Conservation (phyloP, 805 yeast genomes). For the Millerozyma miso region DNA sequence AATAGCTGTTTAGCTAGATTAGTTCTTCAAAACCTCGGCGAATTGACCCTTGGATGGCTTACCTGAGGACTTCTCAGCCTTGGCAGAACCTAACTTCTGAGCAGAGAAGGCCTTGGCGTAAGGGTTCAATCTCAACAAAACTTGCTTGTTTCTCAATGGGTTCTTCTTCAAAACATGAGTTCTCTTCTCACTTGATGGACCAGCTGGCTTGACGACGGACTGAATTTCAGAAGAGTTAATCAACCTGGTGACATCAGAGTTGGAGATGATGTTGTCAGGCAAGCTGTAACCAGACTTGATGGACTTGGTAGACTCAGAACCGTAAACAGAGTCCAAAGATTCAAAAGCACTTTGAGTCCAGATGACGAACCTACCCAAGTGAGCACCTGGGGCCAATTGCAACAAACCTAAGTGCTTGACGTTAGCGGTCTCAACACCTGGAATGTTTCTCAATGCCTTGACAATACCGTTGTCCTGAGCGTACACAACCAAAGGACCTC, state of each 20-base stretch:
- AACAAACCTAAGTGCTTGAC: conserved; percentile 90
- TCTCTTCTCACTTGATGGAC: conserved; percentile 90
- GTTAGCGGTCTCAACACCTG: conserved; percentile 97
- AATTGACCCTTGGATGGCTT: conserved; percentile 71
- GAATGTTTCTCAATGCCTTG: conserved; percentile 99
- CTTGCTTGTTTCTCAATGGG: conserved; percentile 96
- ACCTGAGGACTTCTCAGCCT: conserved; percentile 60
- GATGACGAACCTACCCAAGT: conserved; percentile 98
- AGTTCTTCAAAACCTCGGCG: conserved; percentile 58
- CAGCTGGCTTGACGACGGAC: conserved; percentile 95
- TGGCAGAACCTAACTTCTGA: conserved; percentile 82
- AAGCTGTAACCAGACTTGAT: conserved; percentile 85
- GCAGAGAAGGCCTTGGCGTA: conserved; percentile 96
- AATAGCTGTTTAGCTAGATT: conserved; percentile 12
- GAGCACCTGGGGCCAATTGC: conserved; percentile 99
- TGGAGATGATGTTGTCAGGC: conserved; percentile 91
- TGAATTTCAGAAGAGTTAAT: conserved; percentile 99
- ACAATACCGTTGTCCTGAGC: conserved; percentile 95
- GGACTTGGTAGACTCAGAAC: conserved; percentile 81
- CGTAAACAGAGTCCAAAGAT: conserved; percentile 95
- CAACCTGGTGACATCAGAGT: conserved; percentile 94
- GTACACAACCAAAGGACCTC: conserved; percentile 99
- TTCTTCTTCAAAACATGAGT: conserved; percentile 96
- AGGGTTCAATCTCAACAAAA: conserved; percentile 97
- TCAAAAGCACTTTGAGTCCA: conserved; percentile 99